Evolutionary conservation across 2,329 filamentous ascomycete species (phyloP).

Genomic region (Cercospora sojina): DNA sequence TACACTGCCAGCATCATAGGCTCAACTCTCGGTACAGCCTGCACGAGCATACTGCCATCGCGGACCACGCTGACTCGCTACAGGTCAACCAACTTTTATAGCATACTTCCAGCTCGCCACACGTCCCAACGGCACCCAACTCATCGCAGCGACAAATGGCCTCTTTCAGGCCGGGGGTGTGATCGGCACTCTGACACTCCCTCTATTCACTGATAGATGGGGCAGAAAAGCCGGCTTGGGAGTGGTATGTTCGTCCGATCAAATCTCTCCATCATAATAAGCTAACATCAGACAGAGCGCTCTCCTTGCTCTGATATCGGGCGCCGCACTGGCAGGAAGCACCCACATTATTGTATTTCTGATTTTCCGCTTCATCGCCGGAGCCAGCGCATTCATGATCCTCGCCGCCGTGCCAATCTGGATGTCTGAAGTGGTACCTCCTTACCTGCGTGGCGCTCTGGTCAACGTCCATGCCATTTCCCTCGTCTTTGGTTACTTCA

Average conservation of each 20-base stretch:
- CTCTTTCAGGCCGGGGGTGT: conserved; percentile 29
- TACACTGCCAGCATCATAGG: conserved; percentile 26
- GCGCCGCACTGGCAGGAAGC: conserved; percentile 30
- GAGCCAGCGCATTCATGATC: conserved; percentile 36
- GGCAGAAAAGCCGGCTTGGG: conserved; percentile 24
- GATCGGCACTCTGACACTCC: conserved; percentile 23
- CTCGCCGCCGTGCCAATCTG: conserved; percentile 39
- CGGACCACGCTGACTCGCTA: background rate
- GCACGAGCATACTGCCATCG: background rate
- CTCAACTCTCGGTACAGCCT: conserved; percentile 20
- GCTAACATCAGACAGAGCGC: conserved; percentile 19
- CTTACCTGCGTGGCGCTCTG: conserved; percentile 36
- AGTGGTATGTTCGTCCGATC: conserved; percentile 14
- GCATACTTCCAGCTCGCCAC: conserved; percentile 28
- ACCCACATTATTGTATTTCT: conserved; percentile 33
- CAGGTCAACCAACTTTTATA: conserved; percentile 28
- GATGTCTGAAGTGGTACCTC: conserved; percentile 40
- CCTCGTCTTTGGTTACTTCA: conserved; percentile 23
- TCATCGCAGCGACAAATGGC: conserved; percentile 27
- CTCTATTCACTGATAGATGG: conserved; percentile 24
- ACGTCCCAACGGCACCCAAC: conserved; percentile 22
- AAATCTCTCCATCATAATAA: too few relatives aligned
- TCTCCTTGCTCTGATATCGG: conserved; percentile 33
- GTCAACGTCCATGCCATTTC: conserved; percentile 38
- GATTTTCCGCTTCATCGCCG: conserved; percentile 38